Evolutionary conservation across 768 basidiomycete species (phyloP).

Genomic region (Lentinula sp.): DNA sequence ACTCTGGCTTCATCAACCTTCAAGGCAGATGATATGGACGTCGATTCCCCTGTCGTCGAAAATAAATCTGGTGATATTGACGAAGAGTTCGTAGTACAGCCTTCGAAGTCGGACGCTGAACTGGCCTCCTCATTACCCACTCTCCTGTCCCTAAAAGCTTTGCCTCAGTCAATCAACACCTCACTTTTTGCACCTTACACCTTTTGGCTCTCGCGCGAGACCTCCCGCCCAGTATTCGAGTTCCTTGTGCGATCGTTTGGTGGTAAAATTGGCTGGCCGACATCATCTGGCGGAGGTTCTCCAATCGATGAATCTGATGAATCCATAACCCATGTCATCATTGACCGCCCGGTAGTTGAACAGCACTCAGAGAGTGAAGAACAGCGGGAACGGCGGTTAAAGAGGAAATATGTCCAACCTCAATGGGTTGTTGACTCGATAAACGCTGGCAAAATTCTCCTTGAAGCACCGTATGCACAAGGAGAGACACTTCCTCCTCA

Average conservation of each 20-base stretch:
- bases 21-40: conserved; percentile 25
- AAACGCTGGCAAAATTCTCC: conserved; percentile 77
- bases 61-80: conserved; percentile 28
- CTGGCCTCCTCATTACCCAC: conserved; percentile 53
- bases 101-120: conserved; percentile 45
- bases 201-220: conserved; percentile 93
- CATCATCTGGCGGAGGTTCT: conserved; percentile 76
- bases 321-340: conserved; percentile 90
- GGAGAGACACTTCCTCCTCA: conserved; percentile 89
- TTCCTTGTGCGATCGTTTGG: conserved; percentile 91
- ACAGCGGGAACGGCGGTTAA: conserved; percentile 54
- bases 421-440: conserved; percentile 98
- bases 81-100: conserved; percentile 66
- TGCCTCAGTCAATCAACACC: conserved; percentile 51
- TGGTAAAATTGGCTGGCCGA: conserved; percentile 86
- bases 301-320: conserved; percentile 73
- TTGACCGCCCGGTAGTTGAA: conserved; percentile 74
- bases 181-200: conserved; percentile 79
- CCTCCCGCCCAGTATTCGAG: conserved; percentile 87
- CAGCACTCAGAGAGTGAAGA: conserved; percentile 43
- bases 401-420: conserved; percentile 88
- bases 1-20: conserved; percentile 28
- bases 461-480: conserved; percentile 82
- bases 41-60: conserved; percentile 30
- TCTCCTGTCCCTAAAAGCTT: conserved; percentile 55